A percentile compares a stretch with the other conserved stretches of the same genome.
Evolutionary conservation across 1,284 basidiomycete genomes (phyloP).

Genomic region (Irpex rosettiformis): DNA sequence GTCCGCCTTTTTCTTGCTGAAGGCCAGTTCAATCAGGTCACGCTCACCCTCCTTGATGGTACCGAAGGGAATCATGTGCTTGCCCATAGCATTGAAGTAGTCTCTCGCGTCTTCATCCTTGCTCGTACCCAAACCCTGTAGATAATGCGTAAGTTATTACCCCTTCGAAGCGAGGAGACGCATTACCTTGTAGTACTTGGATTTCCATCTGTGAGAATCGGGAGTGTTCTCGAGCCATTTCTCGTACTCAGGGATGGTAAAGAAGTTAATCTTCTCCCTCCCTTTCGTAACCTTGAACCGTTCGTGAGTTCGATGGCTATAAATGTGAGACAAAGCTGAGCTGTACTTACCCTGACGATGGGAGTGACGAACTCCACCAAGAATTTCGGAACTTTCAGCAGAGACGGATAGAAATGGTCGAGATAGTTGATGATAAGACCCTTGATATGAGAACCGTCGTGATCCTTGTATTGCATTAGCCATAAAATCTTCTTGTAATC

Average conservation of each 20-base stretch:
- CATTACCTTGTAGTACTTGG: constrained; percentile 93
- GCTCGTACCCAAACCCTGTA: constrained; percentile 93
- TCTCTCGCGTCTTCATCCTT: constrained; percentile 85
- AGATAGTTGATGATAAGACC: constrained; percentile 98
- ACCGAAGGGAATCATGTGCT: constrained; percentile 93
- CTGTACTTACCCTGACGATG: constrained; percentile 82
- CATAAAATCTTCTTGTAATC: no score
- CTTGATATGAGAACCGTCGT: constrained; percentile 99
- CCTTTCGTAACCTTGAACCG: constrained; percentile 74
- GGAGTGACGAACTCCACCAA: constrained; percentile 99
- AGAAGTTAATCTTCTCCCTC: constrained; percentile 84
- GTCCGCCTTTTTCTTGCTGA: constrained; percentile 99
- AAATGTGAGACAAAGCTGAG: background rate
- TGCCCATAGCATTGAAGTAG: constrained; percentile 92
- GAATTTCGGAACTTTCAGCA: constrained; percentile 90
- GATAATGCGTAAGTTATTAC: background rate
- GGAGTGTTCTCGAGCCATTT: constrained; percentile 85
- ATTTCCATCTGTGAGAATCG: constrained; percentile 82
- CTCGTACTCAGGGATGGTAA: constrained; percentile 97
- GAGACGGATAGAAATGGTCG: constrained; percentile 95
- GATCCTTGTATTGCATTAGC: constrained; percentile 64
- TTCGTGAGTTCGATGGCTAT: background rate
- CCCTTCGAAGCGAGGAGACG: background rate
- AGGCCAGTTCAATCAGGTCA: constrained; percentile 93
- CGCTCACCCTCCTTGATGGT: constrained; percentile 81